Base-by-base conservation (phyloP, 345 rosid genomes). In the Sonneratia caseolaris region DNA sequence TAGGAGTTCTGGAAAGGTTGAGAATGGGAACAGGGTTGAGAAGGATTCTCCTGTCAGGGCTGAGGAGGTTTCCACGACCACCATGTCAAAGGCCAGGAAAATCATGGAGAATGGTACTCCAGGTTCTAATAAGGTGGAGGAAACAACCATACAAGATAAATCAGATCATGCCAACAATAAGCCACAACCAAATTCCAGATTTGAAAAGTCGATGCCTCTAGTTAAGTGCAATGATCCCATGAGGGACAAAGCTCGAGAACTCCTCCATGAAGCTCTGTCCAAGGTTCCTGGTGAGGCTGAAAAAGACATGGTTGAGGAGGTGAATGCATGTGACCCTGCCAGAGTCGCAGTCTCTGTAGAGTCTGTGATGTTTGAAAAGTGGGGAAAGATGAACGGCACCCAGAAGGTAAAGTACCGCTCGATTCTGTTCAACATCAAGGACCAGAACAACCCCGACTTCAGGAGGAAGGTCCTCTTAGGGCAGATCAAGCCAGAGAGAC, bases 381-480 rank as follows among this genome's bases (percentile, higher is more conserved):
- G 84, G 84, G 85, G 88, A 2, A 69, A 66, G 51, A 82, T 84
- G 19, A 81, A 78, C 47, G 86, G 84, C 5, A 12, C 71, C 12
- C 82, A 81, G 48, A 82, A 79, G 80, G 7, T 72, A 14, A 84
- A 81, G 79, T 86, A 84, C 69, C 72, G 86, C 56, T 82, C 86
- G 19, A 38, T 76, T 47, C 70, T 86, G 84, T 84, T 82, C 75
- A 86, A 84, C 76, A 73, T 84, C n/a, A 81, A 82, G 84, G 90
- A 86, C 64, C 76, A 70, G 22, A 81, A 79, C 22, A 86, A 84
- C 76, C 86, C 86, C 3, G 87, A 84, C 80, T 79, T 86, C 57
- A 78, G 88, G 77, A 84, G 86, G 59, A 86, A 84, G 57, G 76
- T 84, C 24, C 87, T 84, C 40, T 79, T 84, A 2, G 87, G 87